Conservation (phyloP, 371 early-diverging fungal genomes). For the Circinella minor region DNA sequence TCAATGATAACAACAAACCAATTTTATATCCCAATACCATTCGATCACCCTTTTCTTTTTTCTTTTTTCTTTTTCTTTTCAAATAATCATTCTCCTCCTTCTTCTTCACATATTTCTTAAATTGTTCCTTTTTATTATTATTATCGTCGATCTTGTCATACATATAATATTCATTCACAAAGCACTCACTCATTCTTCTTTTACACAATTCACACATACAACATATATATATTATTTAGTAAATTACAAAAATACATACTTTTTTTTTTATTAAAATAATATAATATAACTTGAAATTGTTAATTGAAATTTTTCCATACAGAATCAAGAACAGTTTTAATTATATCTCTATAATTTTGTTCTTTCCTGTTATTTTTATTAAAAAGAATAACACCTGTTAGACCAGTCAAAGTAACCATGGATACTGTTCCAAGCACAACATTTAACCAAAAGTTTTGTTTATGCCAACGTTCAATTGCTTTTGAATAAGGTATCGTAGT, state of each 20-base stretch:
- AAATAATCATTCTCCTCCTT: too few relatives aligned
- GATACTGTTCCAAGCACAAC: conserved; percentile 22
- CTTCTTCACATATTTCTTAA: too few relatives aligned
- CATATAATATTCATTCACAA: not conserved
- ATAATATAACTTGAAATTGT: too few relatives aligned
- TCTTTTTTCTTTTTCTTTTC: too few relatives aligned
- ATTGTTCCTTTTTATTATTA: not conserved
- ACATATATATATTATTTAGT: too few relatives aligned
- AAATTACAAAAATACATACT: too few relatives aligned
- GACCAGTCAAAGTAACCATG: not conserved
- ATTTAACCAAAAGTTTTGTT: conserved; percentile 61
- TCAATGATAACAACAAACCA: too few relatives aligned
- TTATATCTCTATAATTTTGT: not conserved
- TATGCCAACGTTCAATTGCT: conserved; percentile 64
- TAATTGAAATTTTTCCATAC: not conserved
- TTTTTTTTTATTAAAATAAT: too few relatives aligned
- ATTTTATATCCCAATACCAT: too few relatives aligned
- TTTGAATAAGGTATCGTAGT: conserved; percentile 85
- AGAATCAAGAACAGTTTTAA: conserved; percentile 3
- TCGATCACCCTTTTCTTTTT: too few relatives aligned
- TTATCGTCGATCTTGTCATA: not conserved
- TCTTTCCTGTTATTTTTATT: conserved; percentile 9
- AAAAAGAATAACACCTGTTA: conserved; percentile 9
- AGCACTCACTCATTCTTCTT: not conserved
- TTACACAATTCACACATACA: too few relatives aligned